Base-by-base conservation (phyloP, 2,329 filamentous ascomycete species). In the Ophiostoma triangulosporum region DNA sequence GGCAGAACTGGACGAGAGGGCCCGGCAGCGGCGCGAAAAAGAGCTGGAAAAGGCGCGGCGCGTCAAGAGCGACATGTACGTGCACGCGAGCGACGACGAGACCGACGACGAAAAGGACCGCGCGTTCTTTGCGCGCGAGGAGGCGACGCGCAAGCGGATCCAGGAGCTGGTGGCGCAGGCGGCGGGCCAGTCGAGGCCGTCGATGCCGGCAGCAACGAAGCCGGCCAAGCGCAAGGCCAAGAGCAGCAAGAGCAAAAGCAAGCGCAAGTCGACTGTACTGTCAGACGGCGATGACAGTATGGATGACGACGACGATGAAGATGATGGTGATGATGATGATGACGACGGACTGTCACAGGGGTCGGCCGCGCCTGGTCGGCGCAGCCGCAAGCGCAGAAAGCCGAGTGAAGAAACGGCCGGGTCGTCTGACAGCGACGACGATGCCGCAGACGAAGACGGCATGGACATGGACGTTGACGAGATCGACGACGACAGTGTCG, bases 11-110 rank as follows among this genome's bases (percentile, higher is more conserved):
- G 78, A 82, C 31, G 80, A 79, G 59, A 77, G 77, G 54, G 80
- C 81, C 12, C 74, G 75, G 12, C 77, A 74, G 53, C 75, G 83
- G 35, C 75, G 79, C 52, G 73, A 82, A 51, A 84, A 79, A 59
- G 83, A 95, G 59, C 70, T 78, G n/a, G 88, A 90, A 62, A 89
- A 89, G 67, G 76, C 81, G 49, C 73, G 74, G 31, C 86, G 84
- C 64, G 85, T 93, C 69, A 97, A 96, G 73, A 94, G 86, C 62
- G 82, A 83, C 24, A 69, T 91, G 36, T 91, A 82, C 62, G 85
- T 98, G 50, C 79, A 84, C 55, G 82, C 84, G 35, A 88, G 85
- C 60, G 93, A 97, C 64, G 93, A 97, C 52, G 89, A 95, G 60
- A 83, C 78, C n/a, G 88, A 95, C 62, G 88, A 89, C 48, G 78